Conservation (phyloP, 2,329 filamentous ascomycete species). For the Lasiodiplodia gonubiensis region DNA sequence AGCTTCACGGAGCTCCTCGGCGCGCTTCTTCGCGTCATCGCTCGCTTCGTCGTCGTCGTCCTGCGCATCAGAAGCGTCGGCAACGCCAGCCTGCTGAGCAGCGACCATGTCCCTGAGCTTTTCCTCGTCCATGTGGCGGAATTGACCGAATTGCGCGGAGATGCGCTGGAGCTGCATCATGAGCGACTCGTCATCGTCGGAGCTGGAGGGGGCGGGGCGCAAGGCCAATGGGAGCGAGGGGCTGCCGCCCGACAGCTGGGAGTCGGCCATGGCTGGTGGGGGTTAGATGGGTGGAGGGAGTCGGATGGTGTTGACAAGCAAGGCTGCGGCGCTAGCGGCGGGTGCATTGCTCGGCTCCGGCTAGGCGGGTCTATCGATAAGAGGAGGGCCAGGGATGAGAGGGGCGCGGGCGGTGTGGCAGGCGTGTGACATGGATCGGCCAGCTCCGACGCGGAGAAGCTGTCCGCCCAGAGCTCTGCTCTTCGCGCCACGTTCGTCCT, state of each 20-base stretch:
- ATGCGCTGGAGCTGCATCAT: constrained; percentile 79
- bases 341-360: neutral
- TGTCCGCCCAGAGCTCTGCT: constrained; percentile 1
- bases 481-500: constrained; percentile 16
- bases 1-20: constrained; percentile 48
- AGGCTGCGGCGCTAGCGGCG: constrained; percentile 9
- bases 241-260: constrained; percentile 36
- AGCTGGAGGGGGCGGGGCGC: constrained; percentile 61
- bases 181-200: constrained; percentile 63
- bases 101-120: constrained; percentile 72
- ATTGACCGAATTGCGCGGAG: constrained; percentile 78
- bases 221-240: constrained; percentile 59
- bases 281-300: neutral
- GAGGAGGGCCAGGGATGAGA: neutral
- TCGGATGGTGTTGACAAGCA: constrained; percentile 8
- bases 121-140: constrained; percentile 78
- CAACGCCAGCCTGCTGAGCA: constrained; percentile 48
- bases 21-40: constrained; percentile 44
- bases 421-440: constrained; percentile 22
- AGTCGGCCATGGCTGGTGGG: constrained; percentile 11
- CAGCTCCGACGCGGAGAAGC: constrained; percentile 25
- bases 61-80: constrained; percentile 52
- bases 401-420: constrained; percentile 1
- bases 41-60: constrained; percentile 52
- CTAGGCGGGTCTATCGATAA: constrained; percentile 22